Evolutionary conservation across 1,284 basidiomycete species (phyloP), one percentile per base, ranked within the genome.

Genomic region (Irpex rosettiformis): DNA sequence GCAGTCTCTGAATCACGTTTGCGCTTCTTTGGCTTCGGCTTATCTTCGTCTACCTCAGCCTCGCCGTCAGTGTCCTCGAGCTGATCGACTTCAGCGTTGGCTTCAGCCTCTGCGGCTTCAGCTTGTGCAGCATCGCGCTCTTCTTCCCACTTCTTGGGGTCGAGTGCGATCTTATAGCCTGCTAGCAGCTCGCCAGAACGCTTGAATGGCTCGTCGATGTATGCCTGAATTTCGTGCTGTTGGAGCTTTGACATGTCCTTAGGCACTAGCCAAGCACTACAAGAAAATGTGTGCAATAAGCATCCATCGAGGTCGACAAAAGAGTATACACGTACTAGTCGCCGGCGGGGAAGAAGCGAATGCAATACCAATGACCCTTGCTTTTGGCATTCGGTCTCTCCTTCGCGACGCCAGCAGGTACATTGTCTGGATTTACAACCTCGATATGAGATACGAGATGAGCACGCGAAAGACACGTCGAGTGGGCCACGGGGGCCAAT

Each of bases 281-380:
- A 27, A 28, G 61, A 22, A 37, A 6, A 54, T 68, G 65, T 60
- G 54, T 45, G 48, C 27, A 57, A 43, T 7, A 8, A 52, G 22
- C n/a, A 45, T 8, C 27, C 62, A 64, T 49, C 11, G 48, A 57
- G 47, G 55, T 56, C 49, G 51, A 55, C 61, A 58, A 52, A 59
- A 54, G 57, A 22, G 48, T 6, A 54, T 6, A 42, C 28, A 85
- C 93, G 73, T 67, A 97, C 95, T 89, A 93, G 77, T 98, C 94
- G 57, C 92, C 94, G 40, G 83, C 84, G 33, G 93, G 93, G 80
- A 95, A 96, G 83, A 95, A 96, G 65, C 85, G 80, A 47, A 95
- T 85, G 67, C 90, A 93, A 73, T 91, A 88, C 67, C 86, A 86
- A 11, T 77, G 79, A 2, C 83, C 77, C 74, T 89, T 91, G 65